Base-by-base conservation (phyloP, 306 rosid species). In the Acacia acuminata region DNA sequence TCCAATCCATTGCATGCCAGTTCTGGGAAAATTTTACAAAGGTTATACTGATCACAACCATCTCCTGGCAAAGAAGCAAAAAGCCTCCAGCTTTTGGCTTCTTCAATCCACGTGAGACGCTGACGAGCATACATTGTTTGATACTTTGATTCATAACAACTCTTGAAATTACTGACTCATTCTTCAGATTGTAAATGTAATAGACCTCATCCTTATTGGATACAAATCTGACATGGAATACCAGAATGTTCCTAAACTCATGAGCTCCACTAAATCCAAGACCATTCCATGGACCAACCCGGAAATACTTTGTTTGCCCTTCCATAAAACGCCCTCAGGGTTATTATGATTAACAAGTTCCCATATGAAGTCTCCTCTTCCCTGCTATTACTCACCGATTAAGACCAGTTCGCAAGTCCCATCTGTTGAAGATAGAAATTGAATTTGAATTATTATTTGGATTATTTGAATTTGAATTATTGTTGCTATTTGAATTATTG, bases 261-360 rank as follows among this genome's bases (percentile, higher is more conserved):
- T 77, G 85, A 14, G 19, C 13, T 3, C 86, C 88, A 61, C 86
- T 83, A 44, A 36, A 76, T 14, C n/a, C 67, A 10, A 83, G 19
- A 25, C 86, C 89, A 73, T 89, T 87, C 85, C 86, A 85, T 6
- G 88, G 86, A 1, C 90, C 87, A 7, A 47, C 30, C 10, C 85
- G 70, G 44, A 34, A 78, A 24, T 40, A 58, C 25, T n/a, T 58
- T 4, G 4, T 10, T 5, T 45, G 3, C 86, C 88, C 22, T 81
- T 53, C 82, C 81, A 10, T 14, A 85, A 16, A 8, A 8, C 55
- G 19, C 64, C 68, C 48, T 89, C 84, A 7, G 87, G 90, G 84
- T 60, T 61, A 13, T 45, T 32, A 4, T 51, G 58, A 42, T 30
- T 7, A 22, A 30, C 82, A 32, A 86, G 63, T 9, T 82, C 88